phyloP scores from a whole-genome alignment of 2,329 filamentous ascomycete species.

The Aspergillus jensenii region DNA sequence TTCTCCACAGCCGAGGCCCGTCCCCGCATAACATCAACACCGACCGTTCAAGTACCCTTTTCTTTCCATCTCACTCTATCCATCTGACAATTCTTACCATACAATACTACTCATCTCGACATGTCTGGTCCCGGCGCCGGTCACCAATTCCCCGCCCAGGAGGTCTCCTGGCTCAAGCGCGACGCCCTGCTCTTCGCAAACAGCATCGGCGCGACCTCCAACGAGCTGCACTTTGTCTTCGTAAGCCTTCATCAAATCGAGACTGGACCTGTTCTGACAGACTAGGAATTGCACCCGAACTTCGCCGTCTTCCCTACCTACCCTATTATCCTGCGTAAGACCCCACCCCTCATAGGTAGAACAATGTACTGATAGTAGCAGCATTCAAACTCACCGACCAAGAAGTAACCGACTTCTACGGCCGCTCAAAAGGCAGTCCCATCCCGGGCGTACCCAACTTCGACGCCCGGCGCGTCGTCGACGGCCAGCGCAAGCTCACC shows the following conservation, averaged over 20 bases:
- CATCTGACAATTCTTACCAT: too few species aligned
- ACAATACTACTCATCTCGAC: neutral
- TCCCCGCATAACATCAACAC: too few species aligned
- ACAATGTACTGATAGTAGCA: slow-evolving; percentile 40
- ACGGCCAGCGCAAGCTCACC: slow-evolving; percentile 78
- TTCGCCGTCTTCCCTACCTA: slow-evolving; percentile 91
- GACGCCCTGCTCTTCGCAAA: slow-evolving; percentile 87
- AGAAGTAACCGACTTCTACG: slow-evolving; percentile 85
- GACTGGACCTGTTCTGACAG: neutral
- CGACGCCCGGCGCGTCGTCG: slow-evolving; percentile 71
- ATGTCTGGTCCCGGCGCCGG: slow-evolving; percentile 61
- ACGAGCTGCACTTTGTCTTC: slow-evolving; percentile 91
- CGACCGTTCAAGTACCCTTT: too few species aligned
- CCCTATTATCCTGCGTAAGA: slow-evolving; percentile 72
- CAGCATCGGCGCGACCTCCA: slow-evolving; percentile 79
- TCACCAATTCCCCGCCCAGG: slow-evolving; percentile 73
- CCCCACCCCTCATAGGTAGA: neutral
- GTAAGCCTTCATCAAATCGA: slow-evolving; percentile 46
- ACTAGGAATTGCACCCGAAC: slow-evolving; percentile 78
- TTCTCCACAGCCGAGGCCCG: too few species aligned
- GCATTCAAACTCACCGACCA: slow-evolving; percentile 75
- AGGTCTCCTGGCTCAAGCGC: slow-evolving; percentile 83
- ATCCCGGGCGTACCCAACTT: slow-evolving; percentile 78
- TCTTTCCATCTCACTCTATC: too few species aligned
- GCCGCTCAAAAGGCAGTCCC: slow-evolving; percentile 56